phyloP scores from a whole-genome alignment of 2,329 filamentous ascomycete genomes.

The Harringtonia aguacate region DNA sequence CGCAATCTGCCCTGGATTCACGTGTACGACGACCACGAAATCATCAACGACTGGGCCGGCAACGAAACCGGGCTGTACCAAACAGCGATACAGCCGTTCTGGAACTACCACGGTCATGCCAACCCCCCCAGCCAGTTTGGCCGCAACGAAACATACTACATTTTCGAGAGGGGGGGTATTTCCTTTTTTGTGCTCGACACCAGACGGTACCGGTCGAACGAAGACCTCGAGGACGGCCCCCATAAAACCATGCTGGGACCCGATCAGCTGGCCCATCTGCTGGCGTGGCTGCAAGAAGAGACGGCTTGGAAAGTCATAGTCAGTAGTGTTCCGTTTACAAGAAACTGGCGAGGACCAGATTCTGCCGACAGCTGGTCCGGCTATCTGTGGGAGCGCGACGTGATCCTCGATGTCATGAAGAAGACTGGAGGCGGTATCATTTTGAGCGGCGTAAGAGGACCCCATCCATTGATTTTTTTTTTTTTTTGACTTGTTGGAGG shows the following conservation, averaged over 20 bases:
- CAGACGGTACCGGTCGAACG: conserved; percentile 67
- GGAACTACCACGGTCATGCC: conserved; percentile 69
- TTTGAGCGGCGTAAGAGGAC: conserved; percentile 53
- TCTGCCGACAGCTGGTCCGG: conserved; percentile 87
- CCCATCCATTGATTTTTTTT: too few relatives aligned
- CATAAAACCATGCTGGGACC: conserved; percentile 80
- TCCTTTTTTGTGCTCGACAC: conserved; percentile 94
- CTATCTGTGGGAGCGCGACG: conserved; percentile 68
- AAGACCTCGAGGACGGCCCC: conserved; percentile 44
- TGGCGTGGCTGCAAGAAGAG: conserved; percentile 62
- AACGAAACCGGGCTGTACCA: conserved; percentile 72
- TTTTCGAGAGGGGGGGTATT: conserved; percentile 79
- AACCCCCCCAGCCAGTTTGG: conserved; percentile 59
- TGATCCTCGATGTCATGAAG: conserved; percentile 85
- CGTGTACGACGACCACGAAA: conserved; percentile 91
- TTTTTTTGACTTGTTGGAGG: neutral
- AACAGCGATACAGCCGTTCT: conserved; percentile 72
- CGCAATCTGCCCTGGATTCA: conserved; percentile 87
- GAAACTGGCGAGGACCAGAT: conserved; percentile 81
- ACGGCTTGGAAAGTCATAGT: conserved; percentile 90
- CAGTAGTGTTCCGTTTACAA: conserved; percentile 92
- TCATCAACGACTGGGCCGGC: conserved; percentile 80
- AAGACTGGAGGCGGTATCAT: conserved; percentile 71
- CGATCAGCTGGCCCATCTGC: conserved; percentile 66
- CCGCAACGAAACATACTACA: conserved; percentile 61